A percentile compares a stretch with the other conserved stretches of the same genome.
phyloP scores from a whole-genome alignment of 179 eudicot species.

The Silene noctiflora region DNA sequence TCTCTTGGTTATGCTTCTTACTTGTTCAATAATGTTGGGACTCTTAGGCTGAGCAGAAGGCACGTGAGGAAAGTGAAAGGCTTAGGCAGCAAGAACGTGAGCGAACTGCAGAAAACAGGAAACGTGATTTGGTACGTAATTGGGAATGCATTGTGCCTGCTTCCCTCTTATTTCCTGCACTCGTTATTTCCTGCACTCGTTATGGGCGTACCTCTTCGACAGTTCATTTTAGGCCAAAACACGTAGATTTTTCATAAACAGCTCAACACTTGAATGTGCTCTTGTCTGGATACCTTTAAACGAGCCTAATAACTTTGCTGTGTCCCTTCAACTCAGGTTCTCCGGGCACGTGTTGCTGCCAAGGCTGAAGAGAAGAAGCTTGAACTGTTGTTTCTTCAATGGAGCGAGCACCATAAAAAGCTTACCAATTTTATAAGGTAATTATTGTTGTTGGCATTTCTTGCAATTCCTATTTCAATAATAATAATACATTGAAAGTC shows the following conservation, averaged over 20 bases:
- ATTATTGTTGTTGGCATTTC: neutral
- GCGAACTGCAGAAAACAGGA: slow-evolving; percentile 80
- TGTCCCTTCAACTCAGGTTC: slow-evolving; percentile 1
- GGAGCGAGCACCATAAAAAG: slow-evolving; percentile 95
- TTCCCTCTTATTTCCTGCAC: neutral
- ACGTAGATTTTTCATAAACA: neutral
- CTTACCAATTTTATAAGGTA: slow-evolving; percentile 94
- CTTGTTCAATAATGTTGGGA: neutral
- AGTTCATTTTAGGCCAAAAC: neutral
- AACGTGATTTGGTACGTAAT: slow-evolving; percentile 66
- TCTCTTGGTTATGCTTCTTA: neutral
- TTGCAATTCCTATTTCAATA: slow-evolving; percentile 7
- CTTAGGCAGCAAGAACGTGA: slow-evolving; percentile 94
- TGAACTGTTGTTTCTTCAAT: slow-evolving; percentile 87
- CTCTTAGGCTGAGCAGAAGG: slow-evolving; percentile 77
- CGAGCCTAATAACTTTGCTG: neutral
- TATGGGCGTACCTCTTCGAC: neutral
- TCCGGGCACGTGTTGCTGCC: slow-evolving; percentile 18
- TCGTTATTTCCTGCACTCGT: neutral
- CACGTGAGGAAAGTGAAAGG: slow-evolving; percentile 92
- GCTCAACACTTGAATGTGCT: neutral
- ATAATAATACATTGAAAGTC: neutral
- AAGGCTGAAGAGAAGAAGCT: slow-evolving; percentile 81
- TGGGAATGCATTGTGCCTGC: neutral
- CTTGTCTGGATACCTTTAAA: neutral